Conservation (phyloP, 1,139 yeast genomes). For the Nematodospora anomalae region DNA sequence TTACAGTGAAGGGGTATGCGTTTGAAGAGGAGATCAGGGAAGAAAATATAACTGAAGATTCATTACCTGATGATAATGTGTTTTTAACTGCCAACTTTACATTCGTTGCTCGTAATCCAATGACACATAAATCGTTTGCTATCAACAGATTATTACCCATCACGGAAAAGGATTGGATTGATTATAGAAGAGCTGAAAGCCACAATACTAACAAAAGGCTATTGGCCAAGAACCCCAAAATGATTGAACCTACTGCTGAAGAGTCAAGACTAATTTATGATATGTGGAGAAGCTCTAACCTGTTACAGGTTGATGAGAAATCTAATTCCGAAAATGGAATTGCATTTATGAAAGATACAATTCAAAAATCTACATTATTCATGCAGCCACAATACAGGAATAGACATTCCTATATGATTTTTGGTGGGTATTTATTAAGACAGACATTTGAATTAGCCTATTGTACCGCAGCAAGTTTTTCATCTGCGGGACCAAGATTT, state of each 20-base stretch:
- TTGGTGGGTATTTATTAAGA: constrained; percentile 89
- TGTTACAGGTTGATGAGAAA: constrained; percentile 24
- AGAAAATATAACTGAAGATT: constrained; percentile 25
- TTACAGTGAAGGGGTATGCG: constrained; percentile 83
- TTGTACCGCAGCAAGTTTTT: constrained; percentile 86
- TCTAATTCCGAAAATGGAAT: constrained; percentile 31
- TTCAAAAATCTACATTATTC: constrained; percentile 69
- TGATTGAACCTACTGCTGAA: constrained; percentile 66
- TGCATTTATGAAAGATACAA: constrained; percentile 69
- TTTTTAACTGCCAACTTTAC: constrained; percentile 89
- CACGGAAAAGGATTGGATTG: constrained; percentile 73
- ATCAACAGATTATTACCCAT: constrained; percentile 77
- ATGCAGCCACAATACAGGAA: constrained; percentile 97
- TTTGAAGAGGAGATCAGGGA: constrained; percentile 47
- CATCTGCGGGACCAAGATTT: constrained; percentile 81
- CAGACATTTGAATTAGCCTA: constrained; percentile 92
- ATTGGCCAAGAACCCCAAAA: constrained; percentile 62
- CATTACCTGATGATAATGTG: constrained; percentile 44
- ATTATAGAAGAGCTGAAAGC: constrained; percentile 84
- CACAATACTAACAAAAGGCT: constrained; percentile 83
- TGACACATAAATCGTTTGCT: constrained; percentile 82
- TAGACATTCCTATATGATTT: constrained; percentile 90
- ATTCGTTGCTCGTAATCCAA: constrained; percentile 91
- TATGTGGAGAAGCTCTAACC: constrained; percentile 66
- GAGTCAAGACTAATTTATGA: constrained; percentile 76